Evolutionary conservation across 441 rosid species (phyloP).

Genomic region (Adansonia rubrostipa): DNA sequence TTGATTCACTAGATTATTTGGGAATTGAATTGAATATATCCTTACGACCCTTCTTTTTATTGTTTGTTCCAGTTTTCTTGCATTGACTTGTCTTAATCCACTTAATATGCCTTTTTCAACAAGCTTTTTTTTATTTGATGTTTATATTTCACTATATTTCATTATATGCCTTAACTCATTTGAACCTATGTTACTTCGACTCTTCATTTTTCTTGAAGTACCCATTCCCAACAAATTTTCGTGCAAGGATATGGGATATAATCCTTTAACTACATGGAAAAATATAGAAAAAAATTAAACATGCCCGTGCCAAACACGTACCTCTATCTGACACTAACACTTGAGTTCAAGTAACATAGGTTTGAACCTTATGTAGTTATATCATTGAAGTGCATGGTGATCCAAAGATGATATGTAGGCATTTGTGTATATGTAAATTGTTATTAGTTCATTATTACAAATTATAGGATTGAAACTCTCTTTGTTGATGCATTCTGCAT

Average conservation of each 20-base stretch:
- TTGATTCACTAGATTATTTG: slow-evolving; percentile 10
- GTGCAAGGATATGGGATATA: no score
- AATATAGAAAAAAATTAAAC: no score
- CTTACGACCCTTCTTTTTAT: background rate
- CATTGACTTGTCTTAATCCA: background rate
- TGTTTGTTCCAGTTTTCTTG: background rate
- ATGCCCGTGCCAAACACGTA: no score
- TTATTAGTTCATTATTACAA: background rate
- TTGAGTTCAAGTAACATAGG: background rate
- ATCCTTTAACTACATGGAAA: no score
- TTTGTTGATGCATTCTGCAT: background rate
- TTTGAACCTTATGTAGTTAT: background rate
- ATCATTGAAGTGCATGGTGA: background rate
- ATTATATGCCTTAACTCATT: background rate
- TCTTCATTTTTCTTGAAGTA: no score
- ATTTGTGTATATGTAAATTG: background rate
- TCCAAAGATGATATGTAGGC: background rate
- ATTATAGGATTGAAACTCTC: background rate
- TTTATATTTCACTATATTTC: background rate
- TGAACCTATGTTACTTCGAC: no score
- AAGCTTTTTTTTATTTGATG: background rate
- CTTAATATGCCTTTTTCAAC: background rate
- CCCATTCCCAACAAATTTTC: no score
- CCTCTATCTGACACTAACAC: no score
- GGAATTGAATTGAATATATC: slow-evolving; percentile 1